Evolutionary conservation across 2,329 filamentous ascomycete genomes (phyloP).

Genomic region (Aspergillus terreus): DNA sequence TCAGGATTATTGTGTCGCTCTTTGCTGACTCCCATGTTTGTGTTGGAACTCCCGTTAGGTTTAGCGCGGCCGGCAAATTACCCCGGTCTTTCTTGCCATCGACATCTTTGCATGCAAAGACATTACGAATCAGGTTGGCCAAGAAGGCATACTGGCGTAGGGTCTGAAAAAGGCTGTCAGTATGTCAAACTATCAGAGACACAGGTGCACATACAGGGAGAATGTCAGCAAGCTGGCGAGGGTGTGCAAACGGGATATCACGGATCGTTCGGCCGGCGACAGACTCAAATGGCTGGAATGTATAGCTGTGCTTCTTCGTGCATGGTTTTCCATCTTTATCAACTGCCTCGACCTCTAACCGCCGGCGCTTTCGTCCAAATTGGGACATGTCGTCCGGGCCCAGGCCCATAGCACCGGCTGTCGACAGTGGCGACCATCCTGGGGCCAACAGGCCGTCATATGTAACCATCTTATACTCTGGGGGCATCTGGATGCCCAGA

Average conservation of each 20-base stretch:
- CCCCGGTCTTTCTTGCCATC: conserved; percentile 3
- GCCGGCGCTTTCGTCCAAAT: conserved; percentile 29
- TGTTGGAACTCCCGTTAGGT: background rate
- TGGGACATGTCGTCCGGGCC: conserved; percentile 26
- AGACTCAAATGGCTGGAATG: conserved; percentile 41
- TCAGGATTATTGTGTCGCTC: conserved; percentile 24
- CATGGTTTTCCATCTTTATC: conserved; percentile 26
- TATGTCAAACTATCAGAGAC: background rate
- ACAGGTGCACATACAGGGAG: conserved; percentile 33
- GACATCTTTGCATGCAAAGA: conserved; percentile 26
- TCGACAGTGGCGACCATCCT: conserved; percentile 21
- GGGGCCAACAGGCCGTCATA: conserved; percentile 39
- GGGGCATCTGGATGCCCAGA: conserved; percentile 36
- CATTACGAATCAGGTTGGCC: conserved; percentile 35
- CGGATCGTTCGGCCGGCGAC: conserved; percentile 38
- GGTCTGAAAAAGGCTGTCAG: conserved; percentile 21
- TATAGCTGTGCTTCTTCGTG: conserved; percentile 39
- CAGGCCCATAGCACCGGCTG: conserved; percentile 20
- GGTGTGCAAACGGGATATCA: conserved; percentile 44
- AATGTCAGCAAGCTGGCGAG: conserved; percentile 42
- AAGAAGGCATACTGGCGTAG: conserved; percentile 44
- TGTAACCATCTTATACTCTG: conserved; percentile 36
- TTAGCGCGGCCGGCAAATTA: background rate
- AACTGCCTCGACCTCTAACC: conserved; percentile 29
- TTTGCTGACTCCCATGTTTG: conserved; percentile 8